Base-by-base conservation (phyloP, 345 rosid species). In the Syzygium aqueum region DNA sequence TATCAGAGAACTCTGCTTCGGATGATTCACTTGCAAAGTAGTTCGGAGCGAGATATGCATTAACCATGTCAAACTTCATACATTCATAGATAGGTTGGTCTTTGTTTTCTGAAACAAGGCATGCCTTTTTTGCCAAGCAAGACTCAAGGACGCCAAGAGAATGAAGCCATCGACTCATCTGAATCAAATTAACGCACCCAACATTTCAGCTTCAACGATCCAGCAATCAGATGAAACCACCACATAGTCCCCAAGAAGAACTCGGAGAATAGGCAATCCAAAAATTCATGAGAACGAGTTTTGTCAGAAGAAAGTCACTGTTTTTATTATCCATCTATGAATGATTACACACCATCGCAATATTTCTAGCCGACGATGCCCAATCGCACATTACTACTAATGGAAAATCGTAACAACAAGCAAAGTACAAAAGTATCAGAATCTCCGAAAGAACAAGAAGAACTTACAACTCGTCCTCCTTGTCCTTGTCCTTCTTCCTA, bases 401-500 rank as follows among this genome's bases (percentile, higher is more conserved):
- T 33, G 82, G 7, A 73, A 37, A 73, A 73, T 73, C 25, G 2
- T 9, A 73, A 40, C 13, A 67, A 33, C 80, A 67, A 67, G 43
- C 46, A 17, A 67, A 5, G 43, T 33, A 2, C 78, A 9, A 8
- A 40, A 9, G 1, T 73, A 33, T 37, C 27, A 37, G 49, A 73
- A 19, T 73, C 49, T 73, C 77, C 19, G 40, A 30, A 63, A 63
- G 77, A 28, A 63, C 77, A 14, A 14, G 15, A 30, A 28, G 40
- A 73, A 73, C 82, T 37, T 22, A 73, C 49, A 73, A 73, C 27
- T 73, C 49, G 49, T 73, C 49, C 49, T 67, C 78, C 78, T 30
- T 14, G 33, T 61, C 73, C 30, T 27, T 0, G 40, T 30, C 46
- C 80, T 92, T 93, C 94, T 94, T 97, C 86, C 96, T 94, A 77